These are phyloP conservation scores for Blastobotrys petasosporus DNA, from an alignment of 1,139 yeast species.

Conservation along the genomic window DNA sequence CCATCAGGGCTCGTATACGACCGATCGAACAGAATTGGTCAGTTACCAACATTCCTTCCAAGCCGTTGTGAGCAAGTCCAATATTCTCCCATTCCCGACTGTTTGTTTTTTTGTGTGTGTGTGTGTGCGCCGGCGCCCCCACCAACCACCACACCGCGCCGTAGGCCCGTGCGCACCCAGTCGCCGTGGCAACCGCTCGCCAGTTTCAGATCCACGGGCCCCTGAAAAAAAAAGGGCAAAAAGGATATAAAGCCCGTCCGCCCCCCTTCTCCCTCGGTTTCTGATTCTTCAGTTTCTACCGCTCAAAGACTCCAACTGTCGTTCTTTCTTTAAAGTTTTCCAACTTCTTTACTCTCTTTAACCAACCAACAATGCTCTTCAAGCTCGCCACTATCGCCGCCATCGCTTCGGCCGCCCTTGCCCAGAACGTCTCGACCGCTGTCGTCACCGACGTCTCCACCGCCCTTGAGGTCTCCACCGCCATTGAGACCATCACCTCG, in stretches of 20 bases:
- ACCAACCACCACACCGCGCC: no score
- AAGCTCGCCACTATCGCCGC: slow-evolving; percentile 14
- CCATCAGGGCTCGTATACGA: no score
- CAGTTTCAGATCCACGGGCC: no score
- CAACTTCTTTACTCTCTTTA: slow-evolving; percentile 6
- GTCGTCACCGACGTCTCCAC: slow-evolving; percentile 14
- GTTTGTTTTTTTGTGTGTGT: no score
- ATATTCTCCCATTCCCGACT: no score
- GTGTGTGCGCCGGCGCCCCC: no score
- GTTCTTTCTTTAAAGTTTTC: slow-evolving; percentile 5
- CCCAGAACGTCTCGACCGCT: slow-evolving; percentile 14
- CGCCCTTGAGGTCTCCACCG: slow-evolving; percentile 14
- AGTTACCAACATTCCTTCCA: no score
- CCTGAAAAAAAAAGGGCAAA: no score
- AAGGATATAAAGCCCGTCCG: neutral
- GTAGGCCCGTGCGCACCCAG: no score
- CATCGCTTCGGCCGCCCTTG: slow-evolving; percentile 17
- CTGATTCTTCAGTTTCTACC: neutral
- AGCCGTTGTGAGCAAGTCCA: no score
- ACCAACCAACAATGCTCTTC: slow-evolving; percentile 13
- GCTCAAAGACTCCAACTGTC: slow-evolving; percentile 8
- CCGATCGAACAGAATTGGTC: no score
- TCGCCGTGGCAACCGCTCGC: no score
- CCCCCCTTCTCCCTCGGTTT: neutral
- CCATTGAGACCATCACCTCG: slow-evolving; percentile 13